These are phyloP conservation scores for Lanmaoa rubissima DNA, from an alignment of 768 basidiomycete genomes.

Conservation along the genomic window DNA sequence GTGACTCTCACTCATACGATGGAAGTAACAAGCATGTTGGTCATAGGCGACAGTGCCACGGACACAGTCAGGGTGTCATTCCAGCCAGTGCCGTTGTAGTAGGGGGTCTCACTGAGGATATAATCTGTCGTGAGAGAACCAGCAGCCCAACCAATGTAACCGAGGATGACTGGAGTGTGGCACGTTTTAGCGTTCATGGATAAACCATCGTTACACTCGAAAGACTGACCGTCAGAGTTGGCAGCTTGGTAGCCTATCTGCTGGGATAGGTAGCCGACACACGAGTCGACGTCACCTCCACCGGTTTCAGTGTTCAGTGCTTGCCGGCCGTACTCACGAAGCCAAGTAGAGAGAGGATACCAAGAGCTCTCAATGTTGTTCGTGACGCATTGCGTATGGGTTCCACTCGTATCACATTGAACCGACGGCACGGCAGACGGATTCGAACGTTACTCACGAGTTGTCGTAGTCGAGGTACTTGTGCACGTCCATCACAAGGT, in stretches of 20 bases:
- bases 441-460: slow-evolving; percentile 33
- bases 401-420: slow-evolving; percentile 29
- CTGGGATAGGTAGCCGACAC: slow-evolving; percentile 44
- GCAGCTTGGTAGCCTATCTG: slow-evolving; percentile 46
- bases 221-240: slow-evolving; percentile 45
- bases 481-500: slow-evolving; percentile 61
- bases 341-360: slow-evolving; percentile 47
- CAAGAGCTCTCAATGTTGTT: slow-evolving; percentile 51
- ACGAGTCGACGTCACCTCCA: slow-evolving; percentile 51
- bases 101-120: slow-evolving; percentile 35
- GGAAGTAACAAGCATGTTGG: slow-evolving; percentile 10
- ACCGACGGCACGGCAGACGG: neutral
- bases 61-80: slow-evolving; percentile 38
- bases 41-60: slow-evolving; percentile 27
- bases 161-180: slow-evolving; percentile 41
- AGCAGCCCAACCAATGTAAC: slow-evolving; percentile 59
- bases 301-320: slow-evolving; percentile 63
- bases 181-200: neutral
- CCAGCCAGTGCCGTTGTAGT: slow-evolving; percentile 32
- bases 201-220: neutral
- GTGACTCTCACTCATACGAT: neutral
- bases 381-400: slow-evolving; percentile 47
- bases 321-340: slow-evolving; percentile 48
- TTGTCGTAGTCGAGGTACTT: slow-evolving; percentile 59
- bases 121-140: slow-evolving; percentile 47